Percentiles rank a stretch among this genome's conserved stretches.
Conservation (phyloP, 2,329 filamentous ascomycete species). For the Paecilomyces dactylethromorphus region DNA sequence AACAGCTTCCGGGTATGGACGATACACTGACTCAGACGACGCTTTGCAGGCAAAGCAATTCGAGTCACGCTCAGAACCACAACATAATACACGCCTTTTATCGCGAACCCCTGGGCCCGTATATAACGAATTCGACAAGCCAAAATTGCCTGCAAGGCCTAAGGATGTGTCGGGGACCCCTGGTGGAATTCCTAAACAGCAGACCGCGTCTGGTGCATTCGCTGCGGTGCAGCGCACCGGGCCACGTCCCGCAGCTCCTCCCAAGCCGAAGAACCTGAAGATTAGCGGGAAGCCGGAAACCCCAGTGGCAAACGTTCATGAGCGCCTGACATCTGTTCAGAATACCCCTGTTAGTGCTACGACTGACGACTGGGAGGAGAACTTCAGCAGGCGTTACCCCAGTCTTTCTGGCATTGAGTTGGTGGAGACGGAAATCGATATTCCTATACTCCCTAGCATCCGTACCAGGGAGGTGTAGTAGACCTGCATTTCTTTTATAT, state of each 20-base stretch:
- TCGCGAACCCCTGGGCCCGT: constrained; percentile 15
- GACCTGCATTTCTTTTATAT: background rate
- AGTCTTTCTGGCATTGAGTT: constrained; percentile 80
- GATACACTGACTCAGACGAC: constrained; percentile 58
- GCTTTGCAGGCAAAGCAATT: constrained; percentile 35
- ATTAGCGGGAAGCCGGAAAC: constrained; percentile 32
- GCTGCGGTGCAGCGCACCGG: constrained; percentile 20
- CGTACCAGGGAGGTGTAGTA: constrained; percentile 37
- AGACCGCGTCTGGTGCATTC: constrained; percentile 14
- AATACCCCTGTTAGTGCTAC: constrained; percentile 15
- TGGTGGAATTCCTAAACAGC: constrained; percentile 11
- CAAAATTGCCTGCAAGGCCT: constrained; percentile 10
- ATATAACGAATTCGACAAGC: constrained; percentile 10
- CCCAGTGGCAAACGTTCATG: constrained; percentile 15
- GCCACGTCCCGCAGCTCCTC: constrained; percentile 49
- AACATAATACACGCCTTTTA: constrained; percentile 9
- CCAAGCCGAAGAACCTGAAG: constrained; percentile 55
- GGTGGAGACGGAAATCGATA: constrained; percentile 63
- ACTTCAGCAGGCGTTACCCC: constrained; percentile 82
- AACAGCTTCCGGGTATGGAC: constrained; percentile 85
- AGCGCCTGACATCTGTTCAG: constrained; percentile 16
- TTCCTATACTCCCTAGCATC: constrained; percentile 28
- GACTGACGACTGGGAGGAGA: constrained; percentile 56
- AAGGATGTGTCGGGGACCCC: constrained; percentile 12
- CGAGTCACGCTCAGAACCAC: constrained; percentile 14